These are phyloP conservation scores for Strobilomyces echinocephalus DNA, from an alignment of 768 basidiomycete genomes.

Conservation along the genomic window DNA sequence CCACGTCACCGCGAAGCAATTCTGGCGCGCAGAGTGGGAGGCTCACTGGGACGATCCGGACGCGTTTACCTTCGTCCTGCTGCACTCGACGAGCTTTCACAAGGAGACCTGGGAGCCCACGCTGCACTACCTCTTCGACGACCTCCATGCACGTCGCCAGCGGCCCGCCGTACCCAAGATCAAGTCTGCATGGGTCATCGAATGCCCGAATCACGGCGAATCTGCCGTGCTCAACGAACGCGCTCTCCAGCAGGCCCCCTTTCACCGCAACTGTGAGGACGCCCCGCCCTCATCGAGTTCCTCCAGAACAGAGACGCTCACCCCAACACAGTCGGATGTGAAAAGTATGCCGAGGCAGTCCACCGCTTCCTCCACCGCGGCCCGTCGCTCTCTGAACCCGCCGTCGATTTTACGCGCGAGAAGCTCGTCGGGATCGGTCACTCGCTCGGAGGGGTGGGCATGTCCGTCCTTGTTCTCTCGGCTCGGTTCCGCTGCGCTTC, in stretches of 20 bases:
- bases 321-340: conserved; percentile 50
- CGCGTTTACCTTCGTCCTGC: conserved; percentile 53
- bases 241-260: conserved; percentile 41
- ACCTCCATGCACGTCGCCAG: conserved; percentile 6
- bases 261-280: conserved; percentile 43
- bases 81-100: conserved; percentile 71
- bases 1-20: conserved; percentile 53
- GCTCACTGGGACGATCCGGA: conserved; percentile 34
- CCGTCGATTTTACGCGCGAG: conserved; percentile 44
- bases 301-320: neutral
- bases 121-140: conserved; percentile 43
- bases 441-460: conserved; percentile 60
- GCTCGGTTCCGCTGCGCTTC: neutral
- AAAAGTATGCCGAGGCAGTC: conserved; percentile 55
- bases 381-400: conserved; percentile 2
- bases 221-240: conserved; percentile 50
- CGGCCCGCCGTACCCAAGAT: conserved; percentile 8
- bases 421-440: conserved; percentile 64
- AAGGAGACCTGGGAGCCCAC: conserved; percentile 72
- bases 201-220: conserved; percentile 71
- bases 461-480: conserved; percentile 38
- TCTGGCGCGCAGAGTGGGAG: conserved; percentile 42
- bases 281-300: neutral
- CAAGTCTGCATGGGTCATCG: conserved; percentile 55
- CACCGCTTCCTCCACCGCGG: conserved; percentile 51